Evolutionary conservation across 2,329 filamentous ascomycete genomes (phyloP), one percentile per base, ranked within the genome.

Genomic region (Aspergillus costaricaensis): DNA sequence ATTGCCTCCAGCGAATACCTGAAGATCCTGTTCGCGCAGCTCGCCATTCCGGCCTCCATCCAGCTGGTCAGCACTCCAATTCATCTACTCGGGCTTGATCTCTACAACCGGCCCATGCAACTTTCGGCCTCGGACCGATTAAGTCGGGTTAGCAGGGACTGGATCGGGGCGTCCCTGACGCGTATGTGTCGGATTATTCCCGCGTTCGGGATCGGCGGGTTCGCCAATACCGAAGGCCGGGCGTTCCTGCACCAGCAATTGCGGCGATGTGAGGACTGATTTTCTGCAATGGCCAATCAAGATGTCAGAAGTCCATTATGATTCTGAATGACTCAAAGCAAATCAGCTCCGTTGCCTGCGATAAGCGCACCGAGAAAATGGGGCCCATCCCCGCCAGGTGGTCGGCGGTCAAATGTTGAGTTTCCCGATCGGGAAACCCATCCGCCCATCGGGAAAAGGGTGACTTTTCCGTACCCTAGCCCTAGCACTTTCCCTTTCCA

Each of bases 121-220:
- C 76, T 78, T 62, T 75, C 78, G 2, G 81, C 83, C 72, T 72
- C 74, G 48, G 85, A 91, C 12, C 80, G 92, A 9, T 83, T 85
- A 73, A 70, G 76, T 0, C 83, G 85, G 52, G 85, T 96, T 14
- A 80, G 85, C 61, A 82, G 85, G 65, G 91, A 95, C 72, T 96
- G 92, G 90, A 79, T 83, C 10, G 83, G 89, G 60, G 93, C 90
- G 72, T 85, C 86, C 9, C 74, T 85, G 23, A 91, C 92, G 14
- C 81, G 92, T 63, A 89, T 96, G 76, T 90, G 90, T 65, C 83
- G 92, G 61, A 96, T 96, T 68, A 83, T 96, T 15, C 92, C 92
- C 39, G 92, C 92, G 0, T 96, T 95, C 80, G 92, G 92, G 0
- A 83, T 96, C 6, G 92, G 92, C 0, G 92, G 92, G 0, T 91